These are phyloP conservation scores for Lactarius evosmus DNA, from an alignment of 768 basidiomycete species.

Conservation along the genomic window DNA sequence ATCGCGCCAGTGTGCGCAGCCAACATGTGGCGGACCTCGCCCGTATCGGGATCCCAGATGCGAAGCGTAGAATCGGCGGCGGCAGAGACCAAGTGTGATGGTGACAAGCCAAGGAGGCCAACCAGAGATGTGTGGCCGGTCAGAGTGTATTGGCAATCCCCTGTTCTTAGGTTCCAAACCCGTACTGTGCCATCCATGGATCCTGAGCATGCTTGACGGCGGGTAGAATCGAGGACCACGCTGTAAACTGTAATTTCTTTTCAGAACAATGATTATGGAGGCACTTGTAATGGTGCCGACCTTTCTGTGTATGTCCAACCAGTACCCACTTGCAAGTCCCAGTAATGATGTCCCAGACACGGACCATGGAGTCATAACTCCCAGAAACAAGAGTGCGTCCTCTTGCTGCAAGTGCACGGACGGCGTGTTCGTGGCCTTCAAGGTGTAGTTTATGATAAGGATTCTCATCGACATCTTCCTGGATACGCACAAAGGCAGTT, in stretches of 20 bases:
- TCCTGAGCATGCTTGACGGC: slow-evolving; percentile 91
- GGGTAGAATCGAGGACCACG: slow-evolving; percentile 82
- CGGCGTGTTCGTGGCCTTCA: slow-evolving; percentile 87
- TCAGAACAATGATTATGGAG: slow-evolving; percentile 14
- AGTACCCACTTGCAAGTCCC: slow-evolving; percentile 79
- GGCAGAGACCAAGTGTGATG: slow-evolving; percentile 89
- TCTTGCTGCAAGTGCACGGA: slow-evolving; percentile 87
- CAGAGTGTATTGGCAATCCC: slow-evolving; percentile 74
- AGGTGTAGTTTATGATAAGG: slow-evolving; percentile 87
- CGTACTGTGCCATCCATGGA: slow-evolving; percentile 98
- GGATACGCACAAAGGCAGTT: slow-evolving; percentile 15
- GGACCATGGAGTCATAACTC: slow-evolving; percentile 92
- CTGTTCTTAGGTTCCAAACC: slow-evolving; percentile 86
- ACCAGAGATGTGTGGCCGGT: slow-evolving; percentile 94
- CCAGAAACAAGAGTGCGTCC: slow-evolving; percentile 90
- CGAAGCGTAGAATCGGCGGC: slow-evolving; percentile 95
- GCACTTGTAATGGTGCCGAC: slow-evolving; percentile 39
- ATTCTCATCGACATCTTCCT: slow-evolving; percentile 73
- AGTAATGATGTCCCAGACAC: slow-evolving; percentile 91
- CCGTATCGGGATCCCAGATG: slow-evolving; percentile 88
- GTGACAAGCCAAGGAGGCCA: slow-evolving; percentile 85
- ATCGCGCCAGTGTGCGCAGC: slow-evolving; percentile 96
- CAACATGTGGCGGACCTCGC: slow-evolving; percentile 75
- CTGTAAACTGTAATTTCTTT: slow-evolving; percentile 69
- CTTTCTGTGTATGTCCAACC: slow-evolving; percentile 89